Evolutionary conservation across 257 asterid species (phyloP).

Genomic region (Solanum sejunctum): DNA sequence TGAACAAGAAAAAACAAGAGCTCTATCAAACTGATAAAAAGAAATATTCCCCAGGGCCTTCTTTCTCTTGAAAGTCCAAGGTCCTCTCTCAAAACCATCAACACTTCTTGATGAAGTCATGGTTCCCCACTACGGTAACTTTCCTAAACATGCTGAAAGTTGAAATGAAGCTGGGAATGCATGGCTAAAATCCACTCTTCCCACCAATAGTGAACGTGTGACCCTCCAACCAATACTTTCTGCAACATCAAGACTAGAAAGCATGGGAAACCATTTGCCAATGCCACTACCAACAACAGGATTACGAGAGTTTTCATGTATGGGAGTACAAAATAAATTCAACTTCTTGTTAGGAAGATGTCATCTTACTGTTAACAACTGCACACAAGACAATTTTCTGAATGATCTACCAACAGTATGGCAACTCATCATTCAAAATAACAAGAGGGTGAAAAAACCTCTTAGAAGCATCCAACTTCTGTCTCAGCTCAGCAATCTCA

Average conservation of each 20-base stretch:
- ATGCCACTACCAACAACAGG: background rate
- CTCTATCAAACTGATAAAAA: background rate
- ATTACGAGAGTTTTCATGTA: background rate
- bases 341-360: background rate
- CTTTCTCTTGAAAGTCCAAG: background rate
- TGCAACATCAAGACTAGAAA: background rate
- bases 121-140: background rate
- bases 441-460: slow-evolving; percentile 31
- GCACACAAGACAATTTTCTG: background rate
- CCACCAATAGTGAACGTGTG: background rate
- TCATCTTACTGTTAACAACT: background rate
- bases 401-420: background rate
- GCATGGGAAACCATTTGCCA: background rate
- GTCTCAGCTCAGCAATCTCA: slow-evolving; percentile 84
- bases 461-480: slow-evolving; percentile 57
- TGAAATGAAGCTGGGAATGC: background rate
- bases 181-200: background rate
- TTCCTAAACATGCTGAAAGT: background rate
- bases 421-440: background rate
- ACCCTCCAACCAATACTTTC: background rate
- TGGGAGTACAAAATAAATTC: background rate
- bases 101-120: background rate
- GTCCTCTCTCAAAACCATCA: background rate
- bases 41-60: background rate
- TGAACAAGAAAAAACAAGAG: background rate